Evolutionary conservation across 441 rosid genomes (phyloP), one percentile per base, ranked within the genome.

Genomic region (Manihot esculenta): DNA sequence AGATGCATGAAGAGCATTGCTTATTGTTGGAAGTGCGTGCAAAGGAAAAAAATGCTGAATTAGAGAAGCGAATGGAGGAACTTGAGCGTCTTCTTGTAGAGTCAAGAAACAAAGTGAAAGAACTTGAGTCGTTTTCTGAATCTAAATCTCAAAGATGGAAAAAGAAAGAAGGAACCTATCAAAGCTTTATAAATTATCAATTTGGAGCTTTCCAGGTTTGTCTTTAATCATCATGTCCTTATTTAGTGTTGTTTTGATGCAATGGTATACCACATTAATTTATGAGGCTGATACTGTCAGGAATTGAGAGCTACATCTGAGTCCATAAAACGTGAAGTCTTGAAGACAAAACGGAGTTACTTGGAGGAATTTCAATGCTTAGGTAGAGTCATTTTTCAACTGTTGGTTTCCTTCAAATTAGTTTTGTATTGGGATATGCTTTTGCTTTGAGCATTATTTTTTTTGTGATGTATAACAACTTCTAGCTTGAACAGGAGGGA

Each of bases 61-160:
- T 89, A 54, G 88, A 85, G 83, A 85, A 80, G 75, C 80, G 70
- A 71, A n/a, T 78, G 23, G 68, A 68, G 70, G 86, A 80, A 61
- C 85, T 83, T 10, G 78, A 85, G 74, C 42, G n/a, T 61, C 74
- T 72, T 47, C 74, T 92, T 57, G 70, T 73, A 20, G 83, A 30
- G 50, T 87, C 92, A 76, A 85, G 77, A 72, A 84, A 55, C 64
- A 83, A 73, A 83, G 80, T 84, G 75, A 88, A 74, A 84, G 90
- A 90, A 71, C 86, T 92, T 45, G 90, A 90, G 79, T 82, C 77
- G 42, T 79, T 66, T 70, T 82, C 86, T 11, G 87, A 85, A 78
- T 78, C 87, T 12, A 85, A 81, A 78, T 64, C 56, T 57, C 77
- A 76, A 63, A 71, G 79, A 38, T 94, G 96, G 94, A 86, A 53